Percentiles rank a stretch among this genome's conserved stretches.
phyloP scores from a whole-genome alignment of 371 early-diverging fungal species.

The Actinomortierella ambigua region DNA sequence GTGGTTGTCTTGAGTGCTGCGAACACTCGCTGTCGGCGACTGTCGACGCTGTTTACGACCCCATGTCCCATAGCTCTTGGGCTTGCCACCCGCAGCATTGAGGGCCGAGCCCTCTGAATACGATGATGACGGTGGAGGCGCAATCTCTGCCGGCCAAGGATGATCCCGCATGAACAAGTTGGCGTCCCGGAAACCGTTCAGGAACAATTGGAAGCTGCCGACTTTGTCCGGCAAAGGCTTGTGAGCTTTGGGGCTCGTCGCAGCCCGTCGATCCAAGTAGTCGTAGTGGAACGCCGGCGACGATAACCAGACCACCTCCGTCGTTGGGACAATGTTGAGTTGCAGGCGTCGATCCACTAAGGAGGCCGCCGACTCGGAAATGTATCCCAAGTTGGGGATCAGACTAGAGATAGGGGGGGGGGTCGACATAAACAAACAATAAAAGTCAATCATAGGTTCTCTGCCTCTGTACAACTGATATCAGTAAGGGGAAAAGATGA shows the following conservation, averaged over 20 bases:
- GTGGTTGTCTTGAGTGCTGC: slow-evolving; percentile 6
- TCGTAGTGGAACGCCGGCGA: slow-evolving; percentile 83
- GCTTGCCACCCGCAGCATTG: neutral
- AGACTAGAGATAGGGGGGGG: slow-evolving; percentile 49
- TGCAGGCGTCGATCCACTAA: slow-evolving; percentile 78
- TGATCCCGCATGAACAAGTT: slow-evolving; percentile 74
- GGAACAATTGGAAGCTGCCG: slow-evolving; percentile 88
- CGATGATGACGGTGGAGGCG: neutral
- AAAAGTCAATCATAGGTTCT: too few relatives aligned
- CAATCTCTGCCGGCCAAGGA: slow-evolving; percentile 53
- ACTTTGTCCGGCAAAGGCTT: slow-evolving; percentile 74
- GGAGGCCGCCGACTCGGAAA: slow-evolving; percentile 88
- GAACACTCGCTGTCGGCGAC: slow-evolving; percentile 1
- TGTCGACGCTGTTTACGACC: neutral
- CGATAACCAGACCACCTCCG: slow-evolving; percentile 77
- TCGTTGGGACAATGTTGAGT: slow-evolving; percentile 83
- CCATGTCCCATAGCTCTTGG: neutral
- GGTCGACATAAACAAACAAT: slow-evolving; percentile 3
- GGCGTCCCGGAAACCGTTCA: slow-evolving; percentile 84
- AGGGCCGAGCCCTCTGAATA: neutral
- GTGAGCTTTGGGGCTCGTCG: slow-evolving; percentile 35
- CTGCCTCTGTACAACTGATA: too few relatives aligned
- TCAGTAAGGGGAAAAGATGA: too few relatives aligned
- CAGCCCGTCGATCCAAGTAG: slow-evolving; percentile 57
- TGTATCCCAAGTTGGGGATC: slow-evolving; percentile 88